Conservation (phyloP, 2,329 filamentous ascomycete genomes). For the Monilinia fructicola region DNA sequence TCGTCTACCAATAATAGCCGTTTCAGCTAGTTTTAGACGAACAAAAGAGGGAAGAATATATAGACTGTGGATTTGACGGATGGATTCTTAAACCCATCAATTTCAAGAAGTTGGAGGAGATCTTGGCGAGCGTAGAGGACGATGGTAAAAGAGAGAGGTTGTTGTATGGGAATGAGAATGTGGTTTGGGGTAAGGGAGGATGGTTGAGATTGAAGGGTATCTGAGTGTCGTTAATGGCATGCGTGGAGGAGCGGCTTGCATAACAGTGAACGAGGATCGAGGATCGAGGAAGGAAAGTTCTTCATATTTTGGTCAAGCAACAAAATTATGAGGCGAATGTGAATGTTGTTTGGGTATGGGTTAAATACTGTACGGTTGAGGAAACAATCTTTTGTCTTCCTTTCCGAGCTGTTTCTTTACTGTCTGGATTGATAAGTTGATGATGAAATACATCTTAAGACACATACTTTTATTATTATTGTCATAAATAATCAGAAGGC, state of each 20-base stretch:
- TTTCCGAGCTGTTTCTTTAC: neutral
- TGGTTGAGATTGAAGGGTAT: constrained; percentile 61
- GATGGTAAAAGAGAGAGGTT: constrained; percentile 56
- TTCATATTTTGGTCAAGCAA: neutral
- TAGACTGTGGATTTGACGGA: constrained; percentile 79
- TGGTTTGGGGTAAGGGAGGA: constrained; percentile 74
- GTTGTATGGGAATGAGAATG: constrained; percentile 64
- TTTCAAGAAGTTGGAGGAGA: constrained; percentile 68
- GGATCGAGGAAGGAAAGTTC: neutral
- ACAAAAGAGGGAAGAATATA: constrained; percentile 64
- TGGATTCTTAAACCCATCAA: constrained; percentile 90
- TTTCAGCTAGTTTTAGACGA: constrained; percentile 74
- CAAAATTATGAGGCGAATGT: neutral
- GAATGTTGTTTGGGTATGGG: neutral
- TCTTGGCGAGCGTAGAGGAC: constrained; percentile 69
- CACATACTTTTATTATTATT: neutral
- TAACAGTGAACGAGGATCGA: too few species aligned
- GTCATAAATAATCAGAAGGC: neutral
- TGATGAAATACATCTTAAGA: neutral
- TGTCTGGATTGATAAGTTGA: neutral
- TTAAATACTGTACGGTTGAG: neutral
- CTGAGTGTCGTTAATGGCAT: neutral
- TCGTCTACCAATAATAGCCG: constrained; percentile 78
- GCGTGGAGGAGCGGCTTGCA: neutral
- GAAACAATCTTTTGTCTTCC: neutral